Evolutionary conservation across 2,329 filamentous ascomycete species (phyloP).

Genomic region (Sporothrix protearum): DNA sequence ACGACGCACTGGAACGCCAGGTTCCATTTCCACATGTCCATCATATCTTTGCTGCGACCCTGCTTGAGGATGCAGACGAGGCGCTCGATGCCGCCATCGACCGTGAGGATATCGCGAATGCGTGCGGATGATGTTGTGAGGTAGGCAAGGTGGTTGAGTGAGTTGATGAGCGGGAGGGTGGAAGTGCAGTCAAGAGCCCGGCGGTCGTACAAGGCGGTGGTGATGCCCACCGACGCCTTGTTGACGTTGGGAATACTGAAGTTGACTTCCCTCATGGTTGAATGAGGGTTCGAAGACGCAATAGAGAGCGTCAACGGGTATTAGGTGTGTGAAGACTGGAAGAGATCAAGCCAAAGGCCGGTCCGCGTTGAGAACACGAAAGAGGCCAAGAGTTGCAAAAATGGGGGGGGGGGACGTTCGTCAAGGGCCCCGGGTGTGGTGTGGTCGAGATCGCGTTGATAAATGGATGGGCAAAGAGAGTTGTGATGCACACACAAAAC

Average conservation of each 20-base stretch:
- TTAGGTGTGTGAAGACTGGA: neutral
- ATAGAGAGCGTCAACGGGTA: constrained; percentile 5
- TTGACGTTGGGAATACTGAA: constrained; percentile 99
- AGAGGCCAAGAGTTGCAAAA: neutral
- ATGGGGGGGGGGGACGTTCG: no score
- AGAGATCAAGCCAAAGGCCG: neutral
- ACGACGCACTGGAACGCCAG: constrained; percentile 98
- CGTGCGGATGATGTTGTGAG: constrained; percentile 96
- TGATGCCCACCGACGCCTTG: constrained; percentile 94
- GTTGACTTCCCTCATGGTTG: constrained; percentile 92
- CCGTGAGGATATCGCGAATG: constrained; percentile 94
- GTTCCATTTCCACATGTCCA: constrained; percentile 99
- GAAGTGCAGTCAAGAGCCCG: constrained; percentile 97
- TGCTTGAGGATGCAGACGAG: constrained; percentile 97
- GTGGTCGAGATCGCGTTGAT: no score
- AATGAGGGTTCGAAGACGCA: constrained; percentile 17
- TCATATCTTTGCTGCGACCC: constrained; percentile 93
- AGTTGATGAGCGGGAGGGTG: constrained; percentile 96
- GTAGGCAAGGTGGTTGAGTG: constrained; percentile 96
- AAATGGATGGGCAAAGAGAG: no score
- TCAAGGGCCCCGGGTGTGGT: no score
- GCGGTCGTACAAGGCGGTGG: constrained; percentile 94
- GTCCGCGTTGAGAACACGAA: neutral
- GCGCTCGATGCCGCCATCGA: constrained; percentile 96
- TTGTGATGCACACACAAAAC: neutral